Conservation (phyloP, 2,329 filamentous ascomycete species). For the Dactylellina leptospora region DNA sequence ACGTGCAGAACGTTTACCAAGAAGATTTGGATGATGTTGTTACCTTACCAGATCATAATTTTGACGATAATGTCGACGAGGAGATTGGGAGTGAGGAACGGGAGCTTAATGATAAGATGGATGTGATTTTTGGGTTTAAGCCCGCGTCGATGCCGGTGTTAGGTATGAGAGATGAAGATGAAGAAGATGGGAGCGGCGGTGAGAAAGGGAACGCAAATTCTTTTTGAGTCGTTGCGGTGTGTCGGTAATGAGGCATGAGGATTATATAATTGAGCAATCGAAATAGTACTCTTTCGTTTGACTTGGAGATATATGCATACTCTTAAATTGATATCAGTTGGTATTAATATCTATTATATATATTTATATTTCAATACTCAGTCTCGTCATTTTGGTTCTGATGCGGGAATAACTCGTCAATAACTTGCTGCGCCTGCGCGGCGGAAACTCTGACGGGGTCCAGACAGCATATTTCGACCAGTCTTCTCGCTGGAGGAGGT, state of each 20-base stretch:
- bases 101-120: too few species aligned
- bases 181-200: too few species aligned
- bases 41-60: not conserved
- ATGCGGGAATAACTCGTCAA: conserved; percentile 31
- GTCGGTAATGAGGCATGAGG: too few species aligned
- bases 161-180: too few species aligned
- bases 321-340: too few species aligned
- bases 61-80: not conserved
- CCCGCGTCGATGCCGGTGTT: too few species aligned
- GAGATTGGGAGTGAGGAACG: not conserved
- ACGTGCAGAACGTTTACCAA: not conserved
- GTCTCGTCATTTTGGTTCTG: conserved; percentile 17
- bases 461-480: conserved; percentile 40
- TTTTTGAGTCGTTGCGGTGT: too few species aligned
- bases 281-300: not conserved
- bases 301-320: too few species aligned
- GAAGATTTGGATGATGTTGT: conserved; percentile 10
- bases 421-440: conserved; percentile 3
- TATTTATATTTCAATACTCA: too few species aligned
- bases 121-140: not conserved
- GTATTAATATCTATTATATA: too few species aligned
- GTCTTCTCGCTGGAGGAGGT: conserved; percentile 20
- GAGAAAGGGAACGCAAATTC: too few species aligned
- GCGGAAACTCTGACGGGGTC: conserved; percentile 22
- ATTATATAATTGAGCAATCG: not conserved